phyloP scores from a whole-genome alignment of 208 protist genomes.

The Leishmania major region DNA sequence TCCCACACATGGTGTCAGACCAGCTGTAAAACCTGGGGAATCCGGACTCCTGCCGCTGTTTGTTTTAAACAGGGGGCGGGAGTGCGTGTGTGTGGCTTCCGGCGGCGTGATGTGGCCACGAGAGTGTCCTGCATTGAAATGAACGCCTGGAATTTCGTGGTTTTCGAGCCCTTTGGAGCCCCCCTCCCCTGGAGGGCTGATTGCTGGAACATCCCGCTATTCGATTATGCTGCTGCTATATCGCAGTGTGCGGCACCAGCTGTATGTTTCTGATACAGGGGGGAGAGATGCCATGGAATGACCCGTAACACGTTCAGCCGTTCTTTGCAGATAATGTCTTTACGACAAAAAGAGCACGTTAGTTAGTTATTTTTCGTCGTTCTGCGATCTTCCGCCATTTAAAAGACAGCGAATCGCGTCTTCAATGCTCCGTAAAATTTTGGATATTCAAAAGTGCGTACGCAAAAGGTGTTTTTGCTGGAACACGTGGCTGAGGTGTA shows the following conservation, averaged over 20 bases:
- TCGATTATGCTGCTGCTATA: too few species aligned
- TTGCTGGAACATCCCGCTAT: rapidly evolving
- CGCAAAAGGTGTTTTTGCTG: neutral
- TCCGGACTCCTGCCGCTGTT: neutral
- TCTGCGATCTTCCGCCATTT: too few species aligned
- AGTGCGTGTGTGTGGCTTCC: neutral
- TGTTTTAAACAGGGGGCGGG: neutral
- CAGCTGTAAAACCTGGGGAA: neutral
- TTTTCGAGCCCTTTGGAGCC: too few species aligned
- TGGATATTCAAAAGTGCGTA: neutral
- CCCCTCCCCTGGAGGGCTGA: too few species aligned
- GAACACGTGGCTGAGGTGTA: neutral
- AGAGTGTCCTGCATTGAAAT: neutral
- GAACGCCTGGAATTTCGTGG: too few species aligned
- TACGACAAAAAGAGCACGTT: too few species aligned
- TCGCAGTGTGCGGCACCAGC: too few species aligned
- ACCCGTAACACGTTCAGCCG: too few species aligned
- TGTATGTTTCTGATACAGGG: too few species aligned
- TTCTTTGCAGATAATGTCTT: too few species aligned
- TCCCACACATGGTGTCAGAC: neutral
- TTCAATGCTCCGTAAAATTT: neutral
- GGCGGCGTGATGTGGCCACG: neutral
- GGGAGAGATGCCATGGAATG: too few species aligned
- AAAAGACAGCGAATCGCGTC: neutral
- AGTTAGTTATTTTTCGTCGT: too few species aligned